A percentile compares a stretch with the other conserved stretches of the same genome.
phyloP scores from a whole-genome alignment of 2,329 filamentous ascomycete genomes.

The Ophiostoma tasmaniense region DNA sequence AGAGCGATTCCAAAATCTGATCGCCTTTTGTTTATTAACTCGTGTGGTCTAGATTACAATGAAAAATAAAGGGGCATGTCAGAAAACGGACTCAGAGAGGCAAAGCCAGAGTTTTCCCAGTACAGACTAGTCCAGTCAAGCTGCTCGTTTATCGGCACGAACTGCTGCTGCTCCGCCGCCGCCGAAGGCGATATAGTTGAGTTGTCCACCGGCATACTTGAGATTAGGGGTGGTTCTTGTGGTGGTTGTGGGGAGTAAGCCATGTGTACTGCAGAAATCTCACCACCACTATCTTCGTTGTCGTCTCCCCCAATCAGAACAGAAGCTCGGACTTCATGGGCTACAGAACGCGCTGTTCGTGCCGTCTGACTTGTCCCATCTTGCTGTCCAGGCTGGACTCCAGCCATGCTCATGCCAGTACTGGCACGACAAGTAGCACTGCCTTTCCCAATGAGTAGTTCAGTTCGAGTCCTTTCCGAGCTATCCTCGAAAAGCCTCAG shows the following conservation, averaged over 20 bases:
- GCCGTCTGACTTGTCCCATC: background rate
- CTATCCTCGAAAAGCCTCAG: conserved; percentile 27
- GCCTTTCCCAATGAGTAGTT: conserved; percentile 12
- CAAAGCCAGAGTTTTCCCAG: conserved; percentile 17
- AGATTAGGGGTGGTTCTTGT: background rate
- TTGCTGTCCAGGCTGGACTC: background rate
- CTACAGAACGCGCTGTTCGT: background rate
- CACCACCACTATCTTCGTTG: background rate
- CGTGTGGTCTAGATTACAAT: background rate
- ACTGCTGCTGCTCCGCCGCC: conserved; percentile 7
- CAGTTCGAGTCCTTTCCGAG: conserved; percentile 8
- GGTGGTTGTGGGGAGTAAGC: background rate
- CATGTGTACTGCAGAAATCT: background rate
- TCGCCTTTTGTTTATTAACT: too few species aligned
- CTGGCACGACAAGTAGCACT: background rate
- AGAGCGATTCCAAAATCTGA: too few species aligned
- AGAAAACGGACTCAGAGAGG: conserved; percentile 17
- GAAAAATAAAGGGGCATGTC: conserved; percentile 17
- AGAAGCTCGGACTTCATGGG: background rate
- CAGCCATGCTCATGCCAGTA: background rate
- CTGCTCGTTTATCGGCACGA: conserved; percentile 16
- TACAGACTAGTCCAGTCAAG: conserved; percentile 18
- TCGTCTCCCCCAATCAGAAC: background rate
- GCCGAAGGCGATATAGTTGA: background rate
- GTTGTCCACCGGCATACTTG: background rate